Conservation (phyloP, 2,329 filamentous ascomycete species). For the Canariomyces notabilis region DNA sequence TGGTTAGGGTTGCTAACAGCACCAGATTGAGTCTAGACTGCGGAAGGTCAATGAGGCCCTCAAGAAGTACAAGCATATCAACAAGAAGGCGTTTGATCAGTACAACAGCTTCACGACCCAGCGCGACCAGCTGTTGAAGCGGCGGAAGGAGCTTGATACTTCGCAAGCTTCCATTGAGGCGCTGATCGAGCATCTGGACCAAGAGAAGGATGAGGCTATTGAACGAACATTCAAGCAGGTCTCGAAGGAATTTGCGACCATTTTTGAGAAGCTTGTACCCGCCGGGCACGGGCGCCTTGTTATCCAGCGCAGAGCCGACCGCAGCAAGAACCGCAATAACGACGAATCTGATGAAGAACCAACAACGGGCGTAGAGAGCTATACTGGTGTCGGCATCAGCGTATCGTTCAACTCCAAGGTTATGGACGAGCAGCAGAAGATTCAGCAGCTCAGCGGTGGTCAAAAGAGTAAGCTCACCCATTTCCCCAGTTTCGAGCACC, state of each 20-base stretch:
- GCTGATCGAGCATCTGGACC: conserved; percentile 86
- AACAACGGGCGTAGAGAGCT: conserved; percentile 79
- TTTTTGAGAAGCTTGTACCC: conserved; percentile 93
- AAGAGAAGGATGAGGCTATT: conserved; percentile 95
- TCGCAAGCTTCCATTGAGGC: conserved; percentile 86
- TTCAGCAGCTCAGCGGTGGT: conserved; percentile 93
- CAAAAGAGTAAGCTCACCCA: conserved; percentile 72
- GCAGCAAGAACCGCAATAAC: conserved; percentile 42
- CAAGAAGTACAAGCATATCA: conserved; percentile 96
- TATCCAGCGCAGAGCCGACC: conserved; percentile 86
- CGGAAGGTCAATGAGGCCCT: conserved; percentile 88
- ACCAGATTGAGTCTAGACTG: conserved; percentile 58
- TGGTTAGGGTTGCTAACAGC: conserved; percentile 24
- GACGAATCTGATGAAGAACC: conserved; percentile 67
- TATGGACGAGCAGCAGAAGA: conserved; percentile 90
- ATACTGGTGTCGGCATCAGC: conserved; percentile 91
- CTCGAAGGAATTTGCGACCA: conserved; percentile 82
- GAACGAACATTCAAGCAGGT: conserved; percentile 98
- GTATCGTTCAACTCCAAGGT: conserved; percentile 99
- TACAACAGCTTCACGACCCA: conserved; percentile 96
- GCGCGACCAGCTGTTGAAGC: conserved; percentile 77
- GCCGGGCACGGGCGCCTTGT: conserved; percentile 86
- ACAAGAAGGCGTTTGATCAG: conserved; percentile 99
- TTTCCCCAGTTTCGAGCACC: no score
- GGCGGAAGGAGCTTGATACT: conserved; percentile 79